These are phyloP conservation scores for Neurospora cerealis DNA, from an alignment of 495 filamentous ascomycete genomes.

Conservation along the genomic window DNA sequence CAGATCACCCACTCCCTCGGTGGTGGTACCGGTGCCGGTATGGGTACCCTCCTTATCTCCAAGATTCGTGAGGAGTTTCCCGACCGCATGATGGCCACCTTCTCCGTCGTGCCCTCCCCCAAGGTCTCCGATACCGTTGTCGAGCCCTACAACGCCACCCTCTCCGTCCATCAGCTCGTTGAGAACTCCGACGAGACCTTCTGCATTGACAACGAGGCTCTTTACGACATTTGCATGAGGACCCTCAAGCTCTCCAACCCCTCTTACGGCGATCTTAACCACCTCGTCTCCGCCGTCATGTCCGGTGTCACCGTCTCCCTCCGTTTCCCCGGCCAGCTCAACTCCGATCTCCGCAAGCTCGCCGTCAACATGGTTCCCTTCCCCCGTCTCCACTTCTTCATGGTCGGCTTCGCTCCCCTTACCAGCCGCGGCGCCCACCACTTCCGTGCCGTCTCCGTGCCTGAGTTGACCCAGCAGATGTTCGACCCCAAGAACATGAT, in stretches of 20 bases:
- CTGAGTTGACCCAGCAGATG: slow-evolving; percentile 99
- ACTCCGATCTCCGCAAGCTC: slow-evolving; percentile 98
- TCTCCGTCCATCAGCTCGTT: slow-evolving; percentile 98
- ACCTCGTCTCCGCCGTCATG: slow-evolving; percentile 99
- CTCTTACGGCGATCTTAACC: slow-evolving; percentile 98
- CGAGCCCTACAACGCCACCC: slow-evolving; percentile 99
- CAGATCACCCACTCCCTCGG: slow-evolving; percentile 99
- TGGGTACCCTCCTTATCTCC: slow-evolving; percentile 99
- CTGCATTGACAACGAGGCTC: slow-evolving; percentile 99
- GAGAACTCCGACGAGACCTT: slow-evolving; percentile 99
- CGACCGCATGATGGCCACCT: slow-evolving; percentile 99
- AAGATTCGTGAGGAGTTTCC: slow-evolving; percentile 99
- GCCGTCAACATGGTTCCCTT: slow-evolving; percentile 99
- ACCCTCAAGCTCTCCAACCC: slow-evolving; percentile 97
- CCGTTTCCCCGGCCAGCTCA: slow-evolving; percentile 98
- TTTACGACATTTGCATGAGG: slow-evolving; percentile 99
- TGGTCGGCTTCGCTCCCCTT: slow-evolving; percentile 99
- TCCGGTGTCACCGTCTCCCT: slow-evolving; percentile 97
- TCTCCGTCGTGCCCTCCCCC: slow-evolving; percentile 98
- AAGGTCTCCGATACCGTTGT: slow-evolving; percentile 99
- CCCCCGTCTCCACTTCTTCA: slow-evolving; percentile 99
- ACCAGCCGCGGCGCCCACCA: slow-evolving; percentile 89
- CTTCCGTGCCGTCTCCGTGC: slow-evolving; percentile 96
- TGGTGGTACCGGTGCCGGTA: slow-evolving; percentile 99
- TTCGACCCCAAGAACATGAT: slow-evolving; percentile 99